These are phyloP conservation scores for Chrysoporthe cubensis DNA, from an alignment of 2,329 filamentous ascomycete species.

Conservation along the genomic window DNA sequence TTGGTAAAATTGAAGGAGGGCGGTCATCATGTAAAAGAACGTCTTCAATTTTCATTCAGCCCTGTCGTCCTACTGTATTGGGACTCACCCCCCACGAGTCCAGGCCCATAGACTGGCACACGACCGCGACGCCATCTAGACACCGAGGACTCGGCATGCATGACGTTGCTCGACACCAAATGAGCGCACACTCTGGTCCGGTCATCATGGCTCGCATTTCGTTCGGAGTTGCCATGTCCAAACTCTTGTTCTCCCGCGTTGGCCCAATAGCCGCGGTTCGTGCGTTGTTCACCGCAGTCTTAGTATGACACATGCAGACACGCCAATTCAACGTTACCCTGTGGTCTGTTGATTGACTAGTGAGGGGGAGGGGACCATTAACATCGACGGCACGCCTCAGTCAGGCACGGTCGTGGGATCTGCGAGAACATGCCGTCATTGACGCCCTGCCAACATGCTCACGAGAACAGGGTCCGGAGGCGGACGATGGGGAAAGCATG, in stretches of 20 bases:
- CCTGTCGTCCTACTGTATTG: background rate
- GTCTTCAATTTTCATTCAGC: background rate
- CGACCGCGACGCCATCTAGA: slow-evolving; percentile 2
- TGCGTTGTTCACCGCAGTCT: slow-evolving; percentile 16
- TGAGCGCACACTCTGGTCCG: background rate
- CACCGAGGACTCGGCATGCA: background rate
- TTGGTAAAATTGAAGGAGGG: background rate
- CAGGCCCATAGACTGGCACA: background rate
- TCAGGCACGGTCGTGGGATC: slow-evolving; percentile 19
- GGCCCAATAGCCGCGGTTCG: slow-evolving; percentile 12
- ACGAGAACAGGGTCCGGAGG: slow-evolving; percentile 20
- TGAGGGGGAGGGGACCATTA: background rate
- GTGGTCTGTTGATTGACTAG: slow-evolving; percentile 10
- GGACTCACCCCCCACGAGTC: background rate
- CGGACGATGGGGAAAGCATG: slow-evolving; percentile 6
- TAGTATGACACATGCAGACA: slow-evolving; percentile 19
- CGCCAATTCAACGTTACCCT: slow-evolving; percentile 10
- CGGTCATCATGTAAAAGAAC: background rate
- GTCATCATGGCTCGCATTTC: background rate
- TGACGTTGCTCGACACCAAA: background rate
- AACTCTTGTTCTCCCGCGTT: background rate
- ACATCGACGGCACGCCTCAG: slow-evolving; percentile 17
- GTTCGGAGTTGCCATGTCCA: background rate
- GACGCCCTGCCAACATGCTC: slow-evolving; percentile 16
- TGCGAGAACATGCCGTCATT: slow-evolving; percentile 23